These are phyloP conservation scores for Acanthamoeba divionensis DNA, from an alignment of 208 protist species.

Conservation along the genomic window DNA sequence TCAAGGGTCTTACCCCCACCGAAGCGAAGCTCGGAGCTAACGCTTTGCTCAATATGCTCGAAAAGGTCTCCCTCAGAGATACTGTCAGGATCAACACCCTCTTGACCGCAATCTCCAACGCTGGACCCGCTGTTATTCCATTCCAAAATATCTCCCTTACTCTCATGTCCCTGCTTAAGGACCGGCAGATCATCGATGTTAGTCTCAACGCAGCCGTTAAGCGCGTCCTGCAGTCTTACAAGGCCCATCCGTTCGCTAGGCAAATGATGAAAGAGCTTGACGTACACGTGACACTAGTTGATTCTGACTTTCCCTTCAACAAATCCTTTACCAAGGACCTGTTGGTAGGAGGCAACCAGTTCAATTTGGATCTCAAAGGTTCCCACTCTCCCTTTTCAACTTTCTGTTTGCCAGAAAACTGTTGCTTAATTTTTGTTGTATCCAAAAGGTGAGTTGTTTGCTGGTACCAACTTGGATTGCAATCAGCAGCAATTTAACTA, in stretches of 20 bases:
- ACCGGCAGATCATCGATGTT: too few species aligned
- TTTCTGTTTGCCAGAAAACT: not conserved
- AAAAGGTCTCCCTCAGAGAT: not conserved
- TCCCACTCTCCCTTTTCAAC: not conserved
- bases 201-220: too few species aligned
- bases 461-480: conserved; percentile 68
- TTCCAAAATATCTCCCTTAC: not conserved
- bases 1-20: not conserved
- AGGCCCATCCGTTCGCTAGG: too few species aligned
- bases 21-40: not conserved
- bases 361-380: conserved; percentile 37
- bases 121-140: conserved; percentile 17
- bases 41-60: conserved; percentile 19
- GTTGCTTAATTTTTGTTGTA: not conserved
- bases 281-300: too few species aligned
- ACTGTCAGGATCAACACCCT: not conserved
- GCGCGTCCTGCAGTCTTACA: too few species aligned
- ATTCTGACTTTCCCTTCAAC: conserved; percentile 63
- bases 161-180: too few species aligned
- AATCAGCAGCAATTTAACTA: conserved; percentile 68
- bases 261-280: too few species aligned
- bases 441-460: conserved; percentile 47
- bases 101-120: conserved; percentile 50
- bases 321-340: not conserved
- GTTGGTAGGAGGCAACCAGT: not conserved